Base-by-base conservation (phyloP, 1,284 basidiomycete species). In the Tylopilus microsporus region DNA sequence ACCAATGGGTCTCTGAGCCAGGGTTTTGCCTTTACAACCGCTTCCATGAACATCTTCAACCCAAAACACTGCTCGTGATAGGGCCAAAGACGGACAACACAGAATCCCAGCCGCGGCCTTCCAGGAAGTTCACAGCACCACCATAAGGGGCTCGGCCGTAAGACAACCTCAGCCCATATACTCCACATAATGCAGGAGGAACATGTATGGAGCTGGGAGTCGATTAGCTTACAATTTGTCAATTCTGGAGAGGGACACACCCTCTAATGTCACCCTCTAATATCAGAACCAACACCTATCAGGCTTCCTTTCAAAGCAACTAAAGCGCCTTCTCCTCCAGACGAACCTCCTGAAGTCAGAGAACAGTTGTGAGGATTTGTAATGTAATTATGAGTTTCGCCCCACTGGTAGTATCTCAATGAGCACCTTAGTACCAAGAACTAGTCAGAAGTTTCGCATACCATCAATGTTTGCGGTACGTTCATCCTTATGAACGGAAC, bases 251-350 rank as follows among this genome's bases (percentile, higher is more conserved):
- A 36, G 34, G 34, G 34, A 55, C 69, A 49, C 61, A 80, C 73
- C 87, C 87, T 52, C 87, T 87, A 42, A 89, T 80, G 66, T n/a
- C n/a, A n/a, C 73, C 87, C 87, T 52, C 87, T 87, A 42, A 89
- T 80, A 66, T 90, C 87, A 5, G 83, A 83, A 13, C 87, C 87
- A 12, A 89, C 79, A 32, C 87, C 87, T 12, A 89, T 66, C 0
- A 81, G 77, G 43, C 81, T 82, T 6, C 85, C 85, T 61, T 70
- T 81, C 59, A 82, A 64, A 8, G 80, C 78, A 42, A 87, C 71
- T 53, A 89, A 70, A 5, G 85, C 84, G 47, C 84, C 82, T 70
- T 89, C 87, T 41, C 86, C 86, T 5, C 85, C 85, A 2, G 81
- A 83, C 0, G 82, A 84, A 12, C 86, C 86, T 15, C 85, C 85